phyloP scores from a whole-genome alignment of 129 eudicot genomes.

The Helichrysum umbraculigerum region DNA sequence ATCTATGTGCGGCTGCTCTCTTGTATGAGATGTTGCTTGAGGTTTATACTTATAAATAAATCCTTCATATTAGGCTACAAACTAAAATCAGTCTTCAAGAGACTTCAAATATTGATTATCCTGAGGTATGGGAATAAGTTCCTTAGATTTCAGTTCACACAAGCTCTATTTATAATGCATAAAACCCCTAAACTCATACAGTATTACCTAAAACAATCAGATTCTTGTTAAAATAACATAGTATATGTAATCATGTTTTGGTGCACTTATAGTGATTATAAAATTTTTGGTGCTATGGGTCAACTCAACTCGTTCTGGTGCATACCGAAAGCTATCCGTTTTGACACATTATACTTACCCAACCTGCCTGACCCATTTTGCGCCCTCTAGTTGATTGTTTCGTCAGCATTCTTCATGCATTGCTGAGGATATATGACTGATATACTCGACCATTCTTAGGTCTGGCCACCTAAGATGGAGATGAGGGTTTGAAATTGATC shows the following conservation, averaged over 20 bases:
- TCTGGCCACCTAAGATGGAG: slow-evolving; percentile 23
- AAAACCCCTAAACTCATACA: background rate
- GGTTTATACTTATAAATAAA: background rate
- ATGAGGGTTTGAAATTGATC: slow-evolving; percentile 25
- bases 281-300: background rate
- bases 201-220: background rate
- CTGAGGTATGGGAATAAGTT: too few relatives aligned
- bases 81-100: too few relatives aligned
- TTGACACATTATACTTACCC: background rate
- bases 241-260: background rate
- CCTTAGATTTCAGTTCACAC: background rate
- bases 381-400: background rate
- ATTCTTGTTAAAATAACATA: background rate
- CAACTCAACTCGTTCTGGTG: background rate
- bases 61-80: too few relatives aligned
- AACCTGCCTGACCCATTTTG: background rate
- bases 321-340: background rate
- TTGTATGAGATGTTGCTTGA: slow-evolving; percentile 14
- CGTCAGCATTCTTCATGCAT: background rate
- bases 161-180: background rate
- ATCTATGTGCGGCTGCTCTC: background rate
- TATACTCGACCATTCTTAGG: slow-evolving; percentile 28
- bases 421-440: slow-evolving; percentile 20
- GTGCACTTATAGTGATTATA: background rate
- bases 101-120: too few relatives aligned